These are phyloP conservation scores for Cytospora leucostoma DNA, from an alignment of 2,329 filamentous ascomycete genomes.

Conservation along the genomic window DNA sequence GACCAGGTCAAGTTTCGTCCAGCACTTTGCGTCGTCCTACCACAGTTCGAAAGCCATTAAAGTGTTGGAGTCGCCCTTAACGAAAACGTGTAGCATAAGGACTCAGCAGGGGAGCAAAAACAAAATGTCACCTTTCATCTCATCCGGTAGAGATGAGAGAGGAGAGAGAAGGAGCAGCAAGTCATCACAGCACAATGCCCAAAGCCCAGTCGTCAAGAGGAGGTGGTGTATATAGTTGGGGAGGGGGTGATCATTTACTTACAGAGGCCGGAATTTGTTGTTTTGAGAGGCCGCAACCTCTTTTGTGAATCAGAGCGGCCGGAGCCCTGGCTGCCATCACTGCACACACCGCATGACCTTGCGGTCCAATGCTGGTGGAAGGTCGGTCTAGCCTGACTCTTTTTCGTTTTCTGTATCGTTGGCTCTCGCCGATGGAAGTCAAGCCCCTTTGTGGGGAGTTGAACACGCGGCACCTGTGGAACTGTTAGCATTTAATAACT, in stretches of 20 bases:
- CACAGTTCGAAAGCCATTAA: no score
- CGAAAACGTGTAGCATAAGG: no score
- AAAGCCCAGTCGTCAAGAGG: constrained; percentile 9
- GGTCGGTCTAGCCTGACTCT: no score
- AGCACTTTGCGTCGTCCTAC: no score
- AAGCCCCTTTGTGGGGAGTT: no score
- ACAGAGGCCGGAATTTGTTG: not conserved
- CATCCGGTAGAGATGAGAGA: not conserved
- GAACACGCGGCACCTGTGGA: not conserved
- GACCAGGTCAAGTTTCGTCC: no score
- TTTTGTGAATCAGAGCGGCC: no score
- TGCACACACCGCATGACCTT: no score
- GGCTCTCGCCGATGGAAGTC: not conserved
- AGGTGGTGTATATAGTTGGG: not conserved
- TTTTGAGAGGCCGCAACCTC: not conserved
- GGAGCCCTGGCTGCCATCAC: no score
- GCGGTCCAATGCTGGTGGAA: no score
- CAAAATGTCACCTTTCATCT: not conserved
- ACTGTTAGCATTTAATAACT: not conserved
- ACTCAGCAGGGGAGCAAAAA: not conserved
- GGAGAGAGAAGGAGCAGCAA: not conserved
- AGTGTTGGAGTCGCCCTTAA: no score
- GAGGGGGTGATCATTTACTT: not conserved
- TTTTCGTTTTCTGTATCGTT: not conserved
- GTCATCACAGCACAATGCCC: not conserved